These are phyloP conservation scores for Paramecium sonneborni DNA, from an alignment of 73 alveolate species.

Conservation along the genomic window DNA sequence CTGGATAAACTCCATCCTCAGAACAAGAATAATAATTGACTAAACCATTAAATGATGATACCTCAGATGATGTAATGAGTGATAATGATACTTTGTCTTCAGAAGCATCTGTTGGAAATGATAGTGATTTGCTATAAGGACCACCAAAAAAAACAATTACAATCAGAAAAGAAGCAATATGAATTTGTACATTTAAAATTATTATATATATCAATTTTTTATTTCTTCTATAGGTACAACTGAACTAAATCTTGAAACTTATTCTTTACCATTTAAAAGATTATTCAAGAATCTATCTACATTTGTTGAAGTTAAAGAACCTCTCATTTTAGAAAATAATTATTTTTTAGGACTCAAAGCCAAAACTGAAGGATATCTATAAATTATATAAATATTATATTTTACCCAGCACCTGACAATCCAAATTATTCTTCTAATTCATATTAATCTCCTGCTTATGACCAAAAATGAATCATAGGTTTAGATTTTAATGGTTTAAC, in stretches of 20 bases:
- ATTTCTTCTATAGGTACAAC: background rate
- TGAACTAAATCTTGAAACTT: conserved; percentile 25
- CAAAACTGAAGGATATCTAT: conserved; percentile 91
- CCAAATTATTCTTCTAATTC: conserved; percentile 84
- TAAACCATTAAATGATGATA: background rate
- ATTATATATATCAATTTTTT: conserved; percentile 32
- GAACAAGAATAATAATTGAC: background rate
- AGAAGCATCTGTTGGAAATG: conserved; percentile 11
- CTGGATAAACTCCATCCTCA: background rate
- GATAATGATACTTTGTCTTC: conserved; percentile 5
- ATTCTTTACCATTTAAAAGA: conserved; percentile 48
- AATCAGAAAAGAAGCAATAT: conserved; percentile 37
- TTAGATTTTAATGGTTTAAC: conserved; percentile 82
- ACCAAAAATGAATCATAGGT: conserved; percentile 89
- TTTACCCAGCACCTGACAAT: conserved; percentile 80
- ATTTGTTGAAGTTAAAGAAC: conserved; percentile 39
- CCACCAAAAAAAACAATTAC: conserved; percentile 3
- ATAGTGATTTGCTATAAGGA: background rate
- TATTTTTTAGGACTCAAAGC: conserved; percentile 71
- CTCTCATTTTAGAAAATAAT: conserved; percentile 50
- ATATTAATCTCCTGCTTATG: conserved; percentile 87
- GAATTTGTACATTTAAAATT: conserved; percentile 15
- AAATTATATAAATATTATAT: background rate
- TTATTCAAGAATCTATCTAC: conserved; percentile 38
- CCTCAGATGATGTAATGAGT: conserved; percentile 43